Conservation (phyloP, 306 rosid species). For the Trifolium subterraneum region DNA sequence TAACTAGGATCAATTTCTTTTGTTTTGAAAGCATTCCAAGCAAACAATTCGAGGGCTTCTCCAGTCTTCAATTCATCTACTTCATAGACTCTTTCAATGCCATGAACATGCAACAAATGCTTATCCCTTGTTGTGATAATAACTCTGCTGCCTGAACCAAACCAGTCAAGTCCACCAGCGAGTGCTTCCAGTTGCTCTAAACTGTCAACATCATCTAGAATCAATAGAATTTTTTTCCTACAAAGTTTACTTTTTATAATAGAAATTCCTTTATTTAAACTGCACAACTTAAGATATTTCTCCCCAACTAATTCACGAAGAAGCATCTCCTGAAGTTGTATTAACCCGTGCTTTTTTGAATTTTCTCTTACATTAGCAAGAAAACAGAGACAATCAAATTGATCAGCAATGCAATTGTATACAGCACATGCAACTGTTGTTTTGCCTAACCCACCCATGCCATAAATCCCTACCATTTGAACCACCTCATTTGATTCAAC, state of each 20-base stretch:
- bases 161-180: conserved; percentile 27
- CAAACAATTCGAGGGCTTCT: conserved; percentile 32
- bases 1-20: not conserved
- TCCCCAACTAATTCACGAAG: conserved; percentile 8
- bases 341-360: not conserved
- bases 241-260: conserved; percentile 4
- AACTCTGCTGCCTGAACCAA: conserved; percentile 32
- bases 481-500: conserved; percentile 23
- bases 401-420: conserved; percentile 22
- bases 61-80: conserved; percentile 6
- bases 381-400: conserved; percentile 22
- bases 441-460: conserved; percentile 26
- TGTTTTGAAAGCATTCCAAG: not conserved
- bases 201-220: conserved; percentile 31
- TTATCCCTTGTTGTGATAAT: conserved; percentile 1
- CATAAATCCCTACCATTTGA: conserved; percentile 33
- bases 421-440: conserved; percentile 22
- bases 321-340: conserved; percentile 34
- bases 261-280: conserved; percentile 16
- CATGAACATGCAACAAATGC: conserved; percentile 10
- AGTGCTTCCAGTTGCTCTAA: conserved; percentile 5
- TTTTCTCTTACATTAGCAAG: conserved; percentile 23
- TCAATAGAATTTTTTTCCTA: conserved; percentile 8
- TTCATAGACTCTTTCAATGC: conserved; percentile 12
- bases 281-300: not conserved